Evolutionary conservation across 2,329 filamentous ascomycete genomes (phyloP), one percentile per base, ranked within the genome.

Genomic region (Hypoxylon sp.): DNA sequence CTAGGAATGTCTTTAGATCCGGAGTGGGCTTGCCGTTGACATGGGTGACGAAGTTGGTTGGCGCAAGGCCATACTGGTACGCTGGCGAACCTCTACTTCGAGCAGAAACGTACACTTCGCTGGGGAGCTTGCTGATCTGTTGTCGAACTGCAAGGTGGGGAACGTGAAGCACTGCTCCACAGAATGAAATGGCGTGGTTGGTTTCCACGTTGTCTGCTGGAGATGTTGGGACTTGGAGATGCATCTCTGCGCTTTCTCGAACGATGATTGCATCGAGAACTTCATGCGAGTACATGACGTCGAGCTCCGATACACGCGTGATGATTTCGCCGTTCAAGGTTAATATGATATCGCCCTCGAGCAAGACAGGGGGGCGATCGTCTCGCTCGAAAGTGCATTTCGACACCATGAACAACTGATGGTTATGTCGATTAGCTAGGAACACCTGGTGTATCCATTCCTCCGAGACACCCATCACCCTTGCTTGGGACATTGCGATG

Each of bases 401-500:
- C 73, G 93, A 91, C 28, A 99, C 93, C 92, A 99, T 97, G 83
- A 99, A 99, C 36, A 99, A 87, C 80, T 99, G 96, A 76, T 99
- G 96, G 61, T 93, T 92, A 52, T 96, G 90, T 38, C 93, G 91
- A 78, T 99, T 97, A 67, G 93, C 93, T 70, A 89, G 84, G 55
- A 96, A 90, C 1, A 97, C 95, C 78, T 93, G 91, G 72, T 92
- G 86, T 73, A 99, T 97, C 96, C 95, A 98, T 67, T 96, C 91
- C 73, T 98, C 94, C 0, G 92, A 93, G 0, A 98, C 93, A 8
- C 96, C 96, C 94, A 99, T 98, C 70, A 98, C 93, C 36, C 94
- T 91, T 14, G 93, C 95, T 80, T 99, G 96, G 38, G 91, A 92
- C 95, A 99, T 98, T 74, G 97, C 93, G 28, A 99, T 93, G 9